Evolutionary conservation across 345 rosid species (phyloP), one percentile per base, ranked within the genome.

Genomic region (Balakata baccata): DNA sequence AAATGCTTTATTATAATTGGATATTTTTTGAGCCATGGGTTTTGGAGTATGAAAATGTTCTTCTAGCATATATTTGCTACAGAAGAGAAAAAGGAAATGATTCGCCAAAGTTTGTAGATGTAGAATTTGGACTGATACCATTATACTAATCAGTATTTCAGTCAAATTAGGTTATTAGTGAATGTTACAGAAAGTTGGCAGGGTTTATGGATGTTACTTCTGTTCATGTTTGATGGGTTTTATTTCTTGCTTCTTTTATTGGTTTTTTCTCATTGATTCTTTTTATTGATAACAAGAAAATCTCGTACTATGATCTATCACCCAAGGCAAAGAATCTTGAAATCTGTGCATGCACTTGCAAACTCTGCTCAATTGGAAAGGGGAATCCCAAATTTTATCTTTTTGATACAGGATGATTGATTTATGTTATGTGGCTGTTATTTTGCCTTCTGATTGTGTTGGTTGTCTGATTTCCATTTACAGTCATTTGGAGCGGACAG

Each of bases 401-500:
- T 14, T 58, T 58, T 22, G 62, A 29, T 23, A 57, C 0, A 22
- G 25, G 16, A 50, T 50, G 53, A 29, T 29, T 1, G 34, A 50
- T 50, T 10, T 20, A 6, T 52, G 68, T 13, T 72, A 17, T 52
- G 25, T 2, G 6, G 6, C 52, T 4, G 23, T 9, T 43, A 0
- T 51, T 23, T 12, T 54, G 22, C 38, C 23, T 61, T 2, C 43
- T 56, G 41, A 12, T 64, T 53, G 46, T 56, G 73, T 57, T 23
- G 53, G 37, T 61, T 69, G 67, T 29, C 25, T 71, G 58, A 58
- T 57, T 62, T 62, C 66, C 66, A 56, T 79, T 66, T 73, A 72
- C 84, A 89, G 98, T 78, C 92, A 29, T 91, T 68, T 61, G 99
- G 99, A 82, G 84, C 93, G 25, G 99, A 92, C 69, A 88, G 98